These are phyloP conservation scores for Peronosclerospora sorghi DNA, from an alignment of 352 stramenopile genomes.

Conservation along the genomic window DNA sequence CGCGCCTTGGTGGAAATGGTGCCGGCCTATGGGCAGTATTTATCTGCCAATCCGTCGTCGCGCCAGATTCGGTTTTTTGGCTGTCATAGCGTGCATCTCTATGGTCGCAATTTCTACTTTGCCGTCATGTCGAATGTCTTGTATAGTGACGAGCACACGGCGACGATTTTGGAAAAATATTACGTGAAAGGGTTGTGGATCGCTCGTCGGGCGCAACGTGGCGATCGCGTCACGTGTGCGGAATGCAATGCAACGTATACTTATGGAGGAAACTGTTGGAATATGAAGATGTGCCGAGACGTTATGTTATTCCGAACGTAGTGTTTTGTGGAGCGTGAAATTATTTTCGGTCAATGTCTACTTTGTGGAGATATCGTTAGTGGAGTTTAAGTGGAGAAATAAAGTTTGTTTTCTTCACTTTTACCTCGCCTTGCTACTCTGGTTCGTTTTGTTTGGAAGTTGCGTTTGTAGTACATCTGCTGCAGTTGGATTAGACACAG, in stretches of 20 bases:
- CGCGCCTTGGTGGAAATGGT: slow-evolving; percentile 62
- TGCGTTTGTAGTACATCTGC: no score
- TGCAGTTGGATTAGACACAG: no score
- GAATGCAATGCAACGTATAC: slow-evolving; percentile 51
- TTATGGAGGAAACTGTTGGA: slow-evolving; percentile 29
- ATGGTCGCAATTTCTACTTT: slow-evolving; percentile 75
- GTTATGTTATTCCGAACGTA: no score
- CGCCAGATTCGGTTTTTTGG: slow-evolving; percentile 82
- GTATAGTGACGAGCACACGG: slow-evolving; percentile 41
- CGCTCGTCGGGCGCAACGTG: slow-evolving; percentile 33
- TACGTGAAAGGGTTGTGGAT: slow-evolving; percentile 72
- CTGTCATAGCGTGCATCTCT: slow-evolving; percentile 69
- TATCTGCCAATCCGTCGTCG: slow-evolving; percentile 45
- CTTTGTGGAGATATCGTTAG: no score
- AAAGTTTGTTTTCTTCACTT: no score
- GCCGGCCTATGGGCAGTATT: slow-evolving; percentile 50
- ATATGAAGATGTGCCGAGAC: no score
- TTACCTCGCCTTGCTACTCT: no score
- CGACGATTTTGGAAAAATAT: slow-evolving; percentile 64
- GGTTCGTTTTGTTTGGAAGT: no score
- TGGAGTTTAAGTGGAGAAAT: no score
- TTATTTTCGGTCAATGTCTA: no score
- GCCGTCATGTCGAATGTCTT: slow-evolving; percentile 74
- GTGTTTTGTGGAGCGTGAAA: no score
- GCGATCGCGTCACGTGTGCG: slow-evolving; percentile 49